Percentiles rank a stretch among this genome's conserved stretches.
These are phyloP conservation scores for Corymbia citriodora DNA, from an alignment of 441 rosid genomes.

Conservation along the genomic window DNA sequence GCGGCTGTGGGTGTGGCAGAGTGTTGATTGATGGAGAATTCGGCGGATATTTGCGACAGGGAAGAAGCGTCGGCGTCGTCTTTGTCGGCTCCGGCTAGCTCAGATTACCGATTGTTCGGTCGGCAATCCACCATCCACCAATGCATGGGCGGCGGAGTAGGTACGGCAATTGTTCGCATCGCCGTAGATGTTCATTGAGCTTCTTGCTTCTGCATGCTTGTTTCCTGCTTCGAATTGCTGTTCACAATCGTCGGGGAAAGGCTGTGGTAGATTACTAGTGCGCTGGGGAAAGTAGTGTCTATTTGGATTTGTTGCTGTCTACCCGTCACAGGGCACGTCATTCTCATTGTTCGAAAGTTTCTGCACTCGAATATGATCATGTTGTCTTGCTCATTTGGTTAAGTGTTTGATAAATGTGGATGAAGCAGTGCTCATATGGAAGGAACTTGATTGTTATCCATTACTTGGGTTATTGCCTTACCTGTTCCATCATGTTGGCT, in stretches of 20 bases:
- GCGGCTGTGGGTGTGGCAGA: background rate
- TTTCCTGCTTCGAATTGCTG: background rate
- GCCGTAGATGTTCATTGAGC: background rate
- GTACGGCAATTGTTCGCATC: slow-evolving; percentile 12
- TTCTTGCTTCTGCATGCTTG: background rate
- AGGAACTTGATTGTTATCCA: background rate
- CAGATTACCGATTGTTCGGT: slow-evolving; percentile 49
- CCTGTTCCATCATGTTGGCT: background rate
- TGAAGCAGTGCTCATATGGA: background rate
- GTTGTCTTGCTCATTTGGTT: background rate
- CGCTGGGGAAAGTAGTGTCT: background rate
- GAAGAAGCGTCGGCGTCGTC: background rate
- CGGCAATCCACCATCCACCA: slow-evolving; percentile 68
- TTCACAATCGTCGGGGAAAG: background rate
- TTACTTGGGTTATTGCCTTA: background rate
- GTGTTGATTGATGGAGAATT: slow-evolving; percentile 1
- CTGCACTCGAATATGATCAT: background rate
- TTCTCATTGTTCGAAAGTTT: background rate
- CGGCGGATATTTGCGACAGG: slow-evolving; percentile 7
- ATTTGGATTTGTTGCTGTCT: background rate
- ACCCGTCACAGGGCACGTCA: background rate
- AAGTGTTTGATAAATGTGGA: background rate
- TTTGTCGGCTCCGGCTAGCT: background rate
- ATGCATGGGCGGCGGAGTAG: slow-evolving; percentile 85
- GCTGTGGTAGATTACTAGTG: background rate